These are phyloP conservation scores for Suillus subaureus DNA, from an alignment of 768 basidiomycete genomes.

Conservation along the genomic window DNA sequence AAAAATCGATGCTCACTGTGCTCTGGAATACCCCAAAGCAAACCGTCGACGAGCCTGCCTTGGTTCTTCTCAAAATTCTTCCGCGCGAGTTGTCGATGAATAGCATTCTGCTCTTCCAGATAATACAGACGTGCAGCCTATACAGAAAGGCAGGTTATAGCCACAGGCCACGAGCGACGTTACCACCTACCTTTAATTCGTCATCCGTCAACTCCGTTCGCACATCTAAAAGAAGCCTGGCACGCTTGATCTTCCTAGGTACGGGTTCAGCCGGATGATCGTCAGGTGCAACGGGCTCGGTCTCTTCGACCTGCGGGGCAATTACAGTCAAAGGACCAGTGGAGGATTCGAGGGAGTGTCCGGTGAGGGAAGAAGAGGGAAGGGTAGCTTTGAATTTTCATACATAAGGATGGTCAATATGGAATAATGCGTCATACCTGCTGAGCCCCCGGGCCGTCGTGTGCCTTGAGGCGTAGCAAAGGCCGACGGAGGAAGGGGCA, in stretches of 20 bases:
- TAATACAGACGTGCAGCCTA: conserved; percentile 70
- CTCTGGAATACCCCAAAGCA: conserved; percentile 68
- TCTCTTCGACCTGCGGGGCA: not conserved
- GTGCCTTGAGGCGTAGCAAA: conserved; percentile 3
- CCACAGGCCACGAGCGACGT: not conserved
- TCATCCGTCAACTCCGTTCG: conserved; percentile 83
- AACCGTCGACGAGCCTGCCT: conserved; percentile 54
- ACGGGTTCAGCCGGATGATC: not conserved
- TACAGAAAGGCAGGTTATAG: conserved; percentile 1
- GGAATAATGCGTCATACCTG: not conserved
- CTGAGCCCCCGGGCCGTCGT: not conserved
- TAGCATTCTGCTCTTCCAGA: conserved; percentile 56
- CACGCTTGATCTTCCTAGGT: conserved; percentile 47
- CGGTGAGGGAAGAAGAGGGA: conserved; percentile 8
- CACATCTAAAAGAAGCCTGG: conserved; percentile 63
- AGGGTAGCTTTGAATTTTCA: conserved; percentile 8
- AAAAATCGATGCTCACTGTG: conserved; percentile 50
- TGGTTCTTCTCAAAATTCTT: conserved; percentile 62
- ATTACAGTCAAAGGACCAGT: not conserved
- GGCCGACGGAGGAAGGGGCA: not conserved
- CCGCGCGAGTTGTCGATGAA: conserved; percentile 51
- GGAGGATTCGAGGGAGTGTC: conserved; percentile 10
- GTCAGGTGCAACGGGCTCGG: not conserved
- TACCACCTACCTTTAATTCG: conserved; percentile 63
- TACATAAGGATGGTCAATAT: not conserved